Conservation (phyloP, 2,329 filamentous ascomycete species). For the Chrysoporthe cubensis region DNA sequence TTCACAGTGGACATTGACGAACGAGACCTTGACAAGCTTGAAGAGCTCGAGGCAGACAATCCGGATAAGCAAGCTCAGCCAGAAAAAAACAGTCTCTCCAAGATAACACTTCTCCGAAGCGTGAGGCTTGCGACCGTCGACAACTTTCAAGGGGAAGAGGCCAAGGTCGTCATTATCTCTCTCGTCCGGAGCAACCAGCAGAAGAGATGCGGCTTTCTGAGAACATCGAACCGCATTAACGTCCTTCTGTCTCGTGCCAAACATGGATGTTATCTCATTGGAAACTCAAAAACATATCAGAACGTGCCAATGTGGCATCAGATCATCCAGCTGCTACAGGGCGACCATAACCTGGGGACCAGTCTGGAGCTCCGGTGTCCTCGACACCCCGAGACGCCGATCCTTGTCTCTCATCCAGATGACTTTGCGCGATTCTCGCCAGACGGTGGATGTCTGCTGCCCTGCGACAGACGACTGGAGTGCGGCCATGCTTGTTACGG, state of each 20-base stretch:
- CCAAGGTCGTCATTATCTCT: slow-evolving; percentile 70
- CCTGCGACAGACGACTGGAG: slow-evolving; percentile 52
- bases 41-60: slow-evolving; percentile 41
- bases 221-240: slow-evolving; percentile 69
- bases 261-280: slow-evolving; percentile 73
- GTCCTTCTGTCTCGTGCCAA: slow-evolving; percentile 69
- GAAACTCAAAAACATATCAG: slow-evolving; percentile 62
- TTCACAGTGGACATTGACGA: slow-evolving; percentile 70
- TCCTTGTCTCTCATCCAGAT: slow-evolving; percentile 51
- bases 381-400: slow-evolving; percentile 58
- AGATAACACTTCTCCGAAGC: slow-evolving; percentile 50
- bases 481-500: slow-evolving; percentile 54
- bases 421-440: slow-evolving; percentile 55
- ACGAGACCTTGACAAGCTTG: slow-evolving; percentile 60
- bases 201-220: slow-evolving; percentile 66
- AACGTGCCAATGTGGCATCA: slow-evolving; percentile 66
- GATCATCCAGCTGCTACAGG: slow-evolving; percentile 57
- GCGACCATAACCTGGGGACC: slow-evolving; percentile 51
- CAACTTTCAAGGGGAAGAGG: slow-evolving; percentile 80
- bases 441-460: slow-evolving; percentile 63
- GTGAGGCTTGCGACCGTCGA: slow-evolving; percentile 68
- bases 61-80: slow-evolving; percentile 20
- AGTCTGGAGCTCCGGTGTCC: slow-evolving; percentile 61
- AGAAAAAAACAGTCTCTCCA: slow-evolving; percentile 31
- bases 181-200: slow-evolving; percentile 70